Evolutionary conservation across 2,329 filamentous ascomycete species (phyloP).

Genomic region (Fusarium sulawesiense): DNA sequence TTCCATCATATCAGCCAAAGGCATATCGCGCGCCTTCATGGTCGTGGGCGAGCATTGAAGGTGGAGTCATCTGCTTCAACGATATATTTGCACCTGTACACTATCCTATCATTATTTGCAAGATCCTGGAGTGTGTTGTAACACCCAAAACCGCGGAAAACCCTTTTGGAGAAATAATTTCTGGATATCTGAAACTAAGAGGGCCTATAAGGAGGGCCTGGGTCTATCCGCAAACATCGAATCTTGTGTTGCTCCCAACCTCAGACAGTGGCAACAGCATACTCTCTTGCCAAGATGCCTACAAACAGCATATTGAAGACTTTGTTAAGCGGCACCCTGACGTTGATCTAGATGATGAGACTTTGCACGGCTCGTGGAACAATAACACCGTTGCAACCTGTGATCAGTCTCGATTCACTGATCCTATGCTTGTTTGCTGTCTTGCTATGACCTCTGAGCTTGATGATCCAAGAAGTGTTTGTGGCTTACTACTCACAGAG

Average conservation of each 20-base stretch:
- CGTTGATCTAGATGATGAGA: not conserved
- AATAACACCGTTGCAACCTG: fast-evolving
- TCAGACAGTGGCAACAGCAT: fast-evolving
- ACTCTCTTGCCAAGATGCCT: not conserved
- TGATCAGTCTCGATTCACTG: not conserved
- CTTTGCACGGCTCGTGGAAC: not conserved
- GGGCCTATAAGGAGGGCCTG: not conserved
- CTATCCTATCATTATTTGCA: not conserved
- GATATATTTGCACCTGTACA: not conserved
- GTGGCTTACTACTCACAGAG: not conserved
- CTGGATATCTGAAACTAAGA: not conserved
- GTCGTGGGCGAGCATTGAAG: not conserved
- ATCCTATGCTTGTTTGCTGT: not conserved
- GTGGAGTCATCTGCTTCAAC: not conserved
- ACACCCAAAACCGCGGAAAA: not conserved
- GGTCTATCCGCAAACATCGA: not conserved
- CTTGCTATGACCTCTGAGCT: not conserved
- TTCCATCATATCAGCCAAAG: not conserved
- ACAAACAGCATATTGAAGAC: not conserved
- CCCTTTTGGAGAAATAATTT: not conserved
- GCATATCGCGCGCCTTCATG: not conserved
- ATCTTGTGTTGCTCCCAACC: not conserved
- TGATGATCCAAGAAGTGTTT: not conserved
- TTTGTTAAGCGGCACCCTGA: fast-evolving
- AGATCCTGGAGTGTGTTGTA: not conserved